Conservation (phyloP, 176 grass and related monocot species). For the Otatea glauca region DNA sequence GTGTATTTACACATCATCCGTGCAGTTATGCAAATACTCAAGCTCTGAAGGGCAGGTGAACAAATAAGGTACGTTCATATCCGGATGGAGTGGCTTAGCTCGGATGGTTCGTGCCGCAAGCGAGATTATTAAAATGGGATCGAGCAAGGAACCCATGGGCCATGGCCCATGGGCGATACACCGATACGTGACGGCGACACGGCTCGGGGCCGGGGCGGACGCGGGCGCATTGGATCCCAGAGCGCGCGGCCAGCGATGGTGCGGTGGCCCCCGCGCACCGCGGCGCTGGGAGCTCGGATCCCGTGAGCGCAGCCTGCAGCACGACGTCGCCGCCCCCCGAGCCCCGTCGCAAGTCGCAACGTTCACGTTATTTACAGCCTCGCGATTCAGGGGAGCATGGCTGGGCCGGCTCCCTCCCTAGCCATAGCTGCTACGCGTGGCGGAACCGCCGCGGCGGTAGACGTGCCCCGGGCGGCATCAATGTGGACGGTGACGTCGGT, state of each 20-base stretch:
- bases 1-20: background rate
- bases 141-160: slow-evolving; percentile 12
- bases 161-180: too few relatives aligned
- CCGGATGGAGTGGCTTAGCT: slow-evolving; percentile 21
- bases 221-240: slow-evolving; percentile 8
- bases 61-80: slow-evolving; percentile 12
- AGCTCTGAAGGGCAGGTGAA: background rate
- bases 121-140: background rate
- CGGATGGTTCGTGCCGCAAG: background rate
- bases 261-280: slow-evolving; percentile 16
- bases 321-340: background rate
- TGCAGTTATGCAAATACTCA: background rate
- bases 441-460: background rate
- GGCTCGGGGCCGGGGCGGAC: background rate
- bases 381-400: too few relatives aligned
- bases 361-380: background rate
- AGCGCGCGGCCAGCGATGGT: background rate
- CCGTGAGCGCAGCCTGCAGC: slow-evolving; percentile 33
- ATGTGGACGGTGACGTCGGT: slow-evolving; percentile 34
- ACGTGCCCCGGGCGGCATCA: slow-evolving; percentile 28
- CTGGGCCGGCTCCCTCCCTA: background rate
- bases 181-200: background rate
- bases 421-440: background rate
- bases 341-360: background rate
- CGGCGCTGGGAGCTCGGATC: slow-evolving; percentile 34